Base-by-base conservation (phyloP, 2,329 filamentous ascomycete species). In the Claviceps capensis region DNA sequence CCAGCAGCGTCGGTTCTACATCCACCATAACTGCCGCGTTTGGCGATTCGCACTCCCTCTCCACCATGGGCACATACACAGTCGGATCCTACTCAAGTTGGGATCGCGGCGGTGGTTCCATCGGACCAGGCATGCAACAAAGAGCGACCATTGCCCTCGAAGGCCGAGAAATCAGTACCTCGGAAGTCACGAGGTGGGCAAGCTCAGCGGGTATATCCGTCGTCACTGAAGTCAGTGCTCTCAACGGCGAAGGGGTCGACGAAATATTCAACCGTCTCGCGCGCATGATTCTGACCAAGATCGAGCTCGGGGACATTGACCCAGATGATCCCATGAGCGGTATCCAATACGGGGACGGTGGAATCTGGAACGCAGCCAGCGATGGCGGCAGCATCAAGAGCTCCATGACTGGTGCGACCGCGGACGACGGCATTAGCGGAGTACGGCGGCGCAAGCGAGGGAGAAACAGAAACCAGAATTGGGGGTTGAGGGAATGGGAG, bases 241-340 rank as follows among this genome's bases (percentile, higher is more conserved):
- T 95, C 43, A 87, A 79, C 7, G 93, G 93, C 8, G 89, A 95
- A 52, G 88, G 88, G 22, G 89, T 97, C 2, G 89, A 96, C 51
- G 91, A 97, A 68, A 77, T 96, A 4, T 98, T 98, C 67, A 78
- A 79, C 49, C 77, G 90, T 48, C 73, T 98, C 53, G 93, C 91
- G 26, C 73, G 89, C 52, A 96, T 94, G 74, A 97, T 98, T 55
- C 72, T 98, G 49, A 95, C 93, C 50, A 95, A 96, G 72, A 97
- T 98, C 62, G 93, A 98, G 72, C 75, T 97, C 8, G 93, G 93
- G 17, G 93, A 97, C 65, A 95, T 97, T 53, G 90, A 98, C 64
- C 93, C 93, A 6, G 91, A 96, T 67, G 91, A 98, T 68, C 90
- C 91, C 13, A 86, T 88, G 72, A 95, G 88, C 65, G 93, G 93